Conservation (phyloP, 169 alveolate species). For the Eimeria necatrix region DNA sequence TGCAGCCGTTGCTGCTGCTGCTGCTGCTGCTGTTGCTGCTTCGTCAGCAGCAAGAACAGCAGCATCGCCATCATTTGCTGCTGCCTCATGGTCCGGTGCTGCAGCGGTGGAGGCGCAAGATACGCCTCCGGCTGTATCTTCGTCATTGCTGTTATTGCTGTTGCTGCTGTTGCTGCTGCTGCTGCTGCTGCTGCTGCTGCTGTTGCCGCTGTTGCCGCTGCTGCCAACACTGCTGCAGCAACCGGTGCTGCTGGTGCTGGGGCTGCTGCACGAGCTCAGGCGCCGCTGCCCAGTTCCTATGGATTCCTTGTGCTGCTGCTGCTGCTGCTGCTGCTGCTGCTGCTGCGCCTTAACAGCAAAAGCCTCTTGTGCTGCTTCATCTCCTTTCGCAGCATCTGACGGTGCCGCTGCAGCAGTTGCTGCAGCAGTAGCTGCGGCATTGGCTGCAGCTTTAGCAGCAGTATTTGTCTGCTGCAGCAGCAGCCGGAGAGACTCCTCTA, state of each 20-base stretch:
- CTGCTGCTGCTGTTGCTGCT: conserved; percentile 14
- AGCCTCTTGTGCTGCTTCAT: neutral
- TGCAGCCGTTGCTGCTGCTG: conserved; percentile 35
- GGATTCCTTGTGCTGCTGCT: conserved; percentile 21
- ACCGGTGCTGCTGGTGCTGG: conserved; percentile 38
- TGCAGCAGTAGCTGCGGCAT: neutral
- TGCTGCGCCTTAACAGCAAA: neutral
- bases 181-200: conserved; percentile 23
- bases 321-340: neutral
- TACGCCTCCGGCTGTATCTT: neutral
- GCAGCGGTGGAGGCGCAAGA: neutral
- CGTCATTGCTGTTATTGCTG: neutral
- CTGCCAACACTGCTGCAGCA: conserved; percentile 37
- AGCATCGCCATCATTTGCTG: neutral
- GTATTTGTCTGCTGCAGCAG: conserved; percentile 29
- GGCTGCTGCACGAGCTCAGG: conserved; percentile 35
- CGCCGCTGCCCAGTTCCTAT: conserved; percentile 21
- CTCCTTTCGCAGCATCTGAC: too few species aligned
- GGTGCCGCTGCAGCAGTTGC: neutral
- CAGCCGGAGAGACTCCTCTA: neutral
- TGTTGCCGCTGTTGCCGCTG: conserved; percentile 23
- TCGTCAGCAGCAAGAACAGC: neutral
- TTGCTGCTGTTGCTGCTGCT: neutral
- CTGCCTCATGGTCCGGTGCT: too few species aligned
- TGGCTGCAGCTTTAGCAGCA: neutral